A percentile compares a stretch with the other conserved stretches of the same genome.
Evolutionary conservation across 148 eudicot species (phyloP).

Genomic region (Persicaria tinctoria): DNA sequence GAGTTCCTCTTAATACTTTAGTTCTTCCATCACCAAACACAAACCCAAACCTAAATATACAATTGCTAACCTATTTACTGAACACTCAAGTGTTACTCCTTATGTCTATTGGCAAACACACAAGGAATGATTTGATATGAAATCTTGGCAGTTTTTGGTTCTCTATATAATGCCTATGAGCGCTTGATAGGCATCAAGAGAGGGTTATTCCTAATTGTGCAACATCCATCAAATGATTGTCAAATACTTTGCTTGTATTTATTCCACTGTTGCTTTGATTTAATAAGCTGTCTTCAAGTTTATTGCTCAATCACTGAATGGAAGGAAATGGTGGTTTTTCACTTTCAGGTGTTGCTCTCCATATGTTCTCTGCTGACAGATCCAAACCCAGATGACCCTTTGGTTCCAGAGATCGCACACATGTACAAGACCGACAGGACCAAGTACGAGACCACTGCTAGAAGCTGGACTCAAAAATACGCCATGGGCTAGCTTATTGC

Average conservation of each 20-base stretch:
- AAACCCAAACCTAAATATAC: background rate
- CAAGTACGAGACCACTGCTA: conserved; percentile 36
- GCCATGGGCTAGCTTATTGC: conserved; percentile 30
- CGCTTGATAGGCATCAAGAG: background rate
- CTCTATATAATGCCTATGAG: background rate
- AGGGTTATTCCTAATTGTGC: no score
- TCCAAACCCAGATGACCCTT: conserved; percentile 43
- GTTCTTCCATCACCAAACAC: background rate
- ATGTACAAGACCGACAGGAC: conserved; percentile 41
- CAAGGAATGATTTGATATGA: background rate
- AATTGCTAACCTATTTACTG: background rate
- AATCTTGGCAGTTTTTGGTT: background rate
- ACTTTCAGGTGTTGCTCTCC: conserved; percentile 34
- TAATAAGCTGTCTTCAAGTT: no score
- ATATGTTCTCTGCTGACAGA: conserved; percentile 42
- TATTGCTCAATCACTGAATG: no score
- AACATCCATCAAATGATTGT: no score
- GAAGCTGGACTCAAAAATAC: conserved; percentile 26
- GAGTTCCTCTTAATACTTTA: background rate
- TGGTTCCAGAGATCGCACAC: conserved; percentile 46
- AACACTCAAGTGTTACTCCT: background rate
- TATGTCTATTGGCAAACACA: no score
- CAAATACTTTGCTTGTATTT: no score
- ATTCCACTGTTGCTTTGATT: no score
- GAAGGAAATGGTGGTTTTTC: background rate